Conservation (phyloP, 495 filamentous ascomycete genomes). For the Xylaria intraflava region DNA sequence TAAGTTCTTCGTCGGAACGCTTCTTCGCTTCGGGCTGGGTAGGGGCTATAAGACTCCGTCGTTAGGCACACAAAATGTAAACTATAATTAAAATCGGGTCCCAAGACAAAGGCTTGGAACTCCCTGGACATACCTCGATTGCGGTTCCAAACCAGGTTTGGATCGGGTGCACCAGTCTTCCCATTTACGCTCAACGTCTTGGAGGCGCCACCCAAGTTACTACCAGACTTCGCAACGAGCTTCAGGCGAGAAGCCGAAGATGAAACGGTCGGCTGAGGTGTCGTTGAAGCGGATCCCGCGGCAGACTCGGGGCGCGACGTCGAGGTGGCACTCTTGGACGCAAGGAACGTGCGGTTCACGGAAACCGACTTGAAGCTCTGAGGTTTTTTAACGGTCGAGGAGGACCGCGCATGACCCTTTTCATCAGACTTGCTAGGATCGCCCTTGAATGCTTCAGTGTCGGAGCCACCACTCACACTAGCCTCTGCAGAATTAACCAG, state of each 20-base stretch:
- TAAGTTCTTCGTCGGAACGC: slow-evolving; percentile 93
- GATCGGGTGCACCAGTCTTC: slow-evolving; percentile 51
- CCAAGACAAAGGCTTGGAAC: not conserved
- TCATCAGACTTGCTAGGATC: slow-evolving; percentile 47
- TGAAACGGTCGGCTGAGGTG: slow-evolving; percentile 32
- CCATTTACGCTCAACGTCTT: slow-evolving; percentile 46
- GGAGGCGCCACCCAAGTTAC: slow-evolving; percentile 38
- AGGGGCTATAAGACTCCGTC: slow-evolving; percentile 47
- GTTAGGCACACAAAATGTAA: slow-evolving; percentile 16
- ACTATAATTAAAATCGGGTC: not conserved
- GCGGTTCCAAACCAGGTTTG: slow-evolving; percentile 91
- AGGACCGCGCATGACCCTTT: slow-evolving; percentile 57
- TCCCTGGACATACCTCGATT: slow-evolving; percentile 69
- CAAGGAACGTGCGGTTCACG: slow-evolving; percentile 82
- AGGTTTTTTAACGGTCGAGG: slow-evolving; percentile 70
- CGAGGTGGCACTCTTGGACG: slow-evolving; percentile 42
- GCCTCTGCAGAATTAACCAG: slow-evolving; percentile 47
- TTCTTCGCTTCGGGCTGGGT: slow-evolving; percentile 80
- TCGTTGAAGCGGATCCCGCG: slow-evolving; percentile 24
- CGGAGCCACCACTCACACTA: slow-evolving; percentile 59
- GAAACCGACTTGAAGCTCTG: slow-evolving; percentile 91
- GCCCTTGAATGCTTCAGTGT: slow-evolving; percentile 56
- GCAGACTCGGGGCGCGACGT: slow-evolving; percentile 48
- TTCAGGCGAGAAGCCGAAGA: slow-evolving; percentile 39
- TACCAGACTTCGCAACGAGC: slow-evolving; percentile 49